Evolutionary conservation across 1,284 basidiomycete species (phyloP).

Genomic region (Sporisorium reilianum): DNA sequence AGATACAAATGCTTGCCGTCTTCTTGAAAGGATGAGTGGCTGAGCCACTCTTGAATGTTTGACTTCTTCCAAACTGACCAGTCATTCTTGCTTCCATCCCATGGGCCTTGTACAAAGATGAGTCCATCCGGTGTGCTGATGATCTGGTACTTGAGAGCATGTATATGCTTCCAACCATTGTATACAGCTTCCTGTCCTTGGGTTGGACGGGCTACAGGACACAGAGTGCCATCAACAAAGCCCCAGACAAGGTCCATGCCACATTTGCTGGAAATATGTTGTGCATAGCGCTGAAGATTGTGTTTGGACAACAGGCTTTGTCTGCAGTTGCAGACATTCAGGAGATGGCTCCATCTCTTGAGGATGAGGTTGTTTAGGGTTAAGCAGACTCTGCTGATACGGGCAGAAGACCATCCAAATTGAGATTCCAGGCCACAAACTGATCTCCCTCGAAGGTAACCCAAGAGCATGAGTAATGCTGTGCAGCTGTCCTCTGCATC

Average conservation of each 20-base stretch:
- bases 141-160: constrained; percentile 2
- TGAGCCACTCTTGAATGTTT: not conserved
- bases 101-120: not conserved
- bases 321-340: too few relatives aligned
- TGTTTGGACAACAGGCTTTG: not conserved
- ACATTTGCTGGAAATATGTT: not conserved
- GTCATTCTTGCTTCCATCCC: constrained; percentile 3
- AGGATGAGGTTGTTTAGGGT: too few relatives aligned
- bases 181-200: not conserved
- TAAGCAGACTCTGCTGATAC: too few relatives aligned
- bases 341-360: too few relatives aligned
- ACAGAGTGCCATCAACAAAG: constrained; percentile 3
- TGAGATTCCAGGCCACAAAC: too few relatives aligned
- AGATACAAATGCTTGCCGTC: not conserved
- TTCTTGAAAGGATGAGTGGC: not conserved
- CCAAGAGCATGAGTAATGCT: too few relatives aligned
- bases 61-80: constrained; percentile 3
- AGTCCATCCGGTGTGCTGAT: constrained; percentile 2
- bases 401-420: too few relatives aligned
- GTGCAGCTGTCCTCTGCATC: too few relatives aligned
- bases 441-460: too few relatives aligned
- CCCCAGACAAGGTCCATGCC: constrained; percentile 3
- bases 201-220: not conserved
- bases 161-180: constrained; percentile 8
- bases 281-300: not conserved